Percentiles rank a stretch among this genome's conserved stretches.
phyloP scores from a whole-genome alignment of 176 grass and related monocot species.

The Chrysopogon serrulatus region DNA sequence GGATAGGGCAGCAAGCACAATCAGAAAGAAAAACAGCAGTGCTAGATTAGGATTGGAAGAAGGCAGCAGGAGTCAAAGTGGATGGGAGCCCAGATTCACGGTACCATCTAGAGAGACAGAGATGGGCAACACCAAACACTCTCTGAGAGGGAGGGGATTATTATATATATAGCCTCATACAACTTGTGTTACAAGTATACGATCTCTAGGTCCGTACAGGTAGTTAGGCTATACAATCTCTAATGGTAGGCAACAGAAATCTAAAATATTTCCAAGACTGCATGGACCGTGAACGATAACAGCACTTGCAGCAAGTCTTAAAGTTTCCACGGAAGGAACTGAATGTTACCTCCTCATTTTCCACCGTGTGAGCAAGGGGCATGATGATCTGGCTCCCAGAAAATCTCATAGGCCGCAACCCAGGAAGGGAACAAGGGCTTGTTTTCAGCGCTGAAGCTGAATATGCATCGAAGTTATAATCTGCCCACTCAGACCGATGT shows the following conservation, averaged over 20 bases:
- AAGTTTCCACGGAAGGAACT: not conserved
- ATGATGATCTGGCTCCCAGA: slow-evolving; percentile 87
- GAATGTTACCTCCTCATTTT: slow-evolving; percentile 91
- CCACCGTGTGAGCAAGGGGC: slow-evolving; percentile 88
- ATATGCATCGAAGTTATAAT: slow-evolving; percentile 95
- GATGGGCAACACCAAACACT: not conserved
- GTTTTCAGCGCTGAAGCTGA: slow-evolving; percentile 70
- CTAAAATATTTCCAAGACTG: not conserved
- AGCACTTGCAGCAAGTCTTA: slow-evolving; percentile 1
- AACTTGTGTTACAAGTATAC: not conserved
- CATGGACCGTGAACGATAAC: not conserved
- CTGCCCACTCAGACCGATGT: slow-evolving; percentile 97
- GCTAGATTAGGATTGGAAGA: not conserved
- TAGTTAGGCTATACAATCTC: not conserved
- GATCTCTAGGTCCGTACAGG: not conserved
- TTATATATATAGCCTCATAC: not conserved
- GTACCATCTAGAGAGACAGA: not conserved
- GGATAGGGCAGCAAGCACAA: not conserved
- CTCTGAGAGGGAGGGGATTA: not conserved
- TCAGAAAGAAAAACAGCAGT: not conserved
- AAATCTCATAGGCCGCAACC: slow-evolving; percentile 67
- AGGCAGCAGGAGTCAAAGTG: not conserved
- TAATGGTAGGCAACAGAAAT: not conserved
- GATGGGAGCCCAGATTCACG: not conserved
- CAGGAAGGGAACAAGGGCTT: slow-evolving; percentile 60